Evolutionary conservation across 78 protist genomes (phyloP).

Genomic region (Paratrimastix pyriformis): DNA sequence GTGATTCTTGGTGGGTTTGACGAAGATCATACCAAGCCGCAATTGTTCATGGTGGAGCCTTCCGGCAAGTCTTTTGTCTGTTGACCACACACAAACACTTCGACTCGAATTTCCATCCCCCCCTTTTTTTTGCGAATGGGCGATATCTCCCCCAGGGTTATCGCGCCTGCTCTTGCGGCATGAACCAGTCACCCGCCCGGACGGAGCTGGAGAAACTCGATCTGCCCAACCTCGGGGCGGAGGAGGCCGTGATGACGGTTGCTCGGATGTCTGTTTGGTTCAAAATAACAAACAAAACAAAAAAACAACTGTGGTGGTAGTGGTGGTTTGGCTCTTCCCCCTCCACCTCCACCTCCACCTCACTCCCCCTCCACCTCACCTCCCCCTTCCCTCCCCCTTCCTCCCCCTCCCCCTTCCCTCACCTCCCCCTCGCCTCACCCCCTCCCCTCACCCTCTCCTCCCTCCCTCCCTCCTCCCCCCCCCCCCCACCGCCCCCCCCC

Average conservation of each 20-base stretch:
- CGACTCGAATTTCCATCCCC: too few relatives aligned
- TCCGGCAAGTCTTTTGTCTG: conserved; percentile 61
- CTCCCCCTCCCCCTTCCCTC: too few relatives aligned
- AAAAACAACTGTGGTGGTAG: too few relatives aligned
- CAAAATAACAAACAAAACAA: too few relatives aligned
- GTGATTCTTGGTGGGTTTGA: conserved; percentile 59
- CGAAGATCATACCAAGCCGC: conserved; percentile 67
- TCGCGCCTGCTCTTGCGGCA: conserved; percentile 73
- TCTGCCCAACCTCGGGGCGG: conserved; percentile 41
- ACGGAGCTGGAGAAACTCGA: conserved; percentile 87
- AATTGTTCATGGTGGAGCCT: conserved; percentile 82
- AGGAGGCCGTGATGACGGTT: conserved; percentile 72
- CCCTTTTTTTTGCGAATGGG: neutral
- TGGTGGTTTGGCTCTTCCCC: too few relatives aligned
- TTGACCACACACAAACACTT: too few relatives aligned
- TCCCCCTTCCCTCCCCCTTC: too few relatives aligned
- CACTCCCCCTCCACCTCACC: too few relatives aligned
- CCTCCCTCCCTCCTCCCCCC: too few relatives aligned
- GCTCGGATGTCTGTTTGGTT: conserved; percentile 70
- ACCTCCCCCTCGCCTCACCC: neutral
- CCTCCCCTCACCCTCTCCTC: too few relatives aligned
- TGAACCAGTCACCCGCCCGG: conserved; percentile 78
- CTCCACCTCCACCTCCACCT: too few relatives aligned
- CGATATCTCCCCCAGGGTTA: conserved; percentile 38
- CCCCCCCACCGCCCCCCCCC: neutral